Conservation (phyloP, 2,329 filamentous ascomycete genomes). For the Colletotrichum sp. region DNA sequence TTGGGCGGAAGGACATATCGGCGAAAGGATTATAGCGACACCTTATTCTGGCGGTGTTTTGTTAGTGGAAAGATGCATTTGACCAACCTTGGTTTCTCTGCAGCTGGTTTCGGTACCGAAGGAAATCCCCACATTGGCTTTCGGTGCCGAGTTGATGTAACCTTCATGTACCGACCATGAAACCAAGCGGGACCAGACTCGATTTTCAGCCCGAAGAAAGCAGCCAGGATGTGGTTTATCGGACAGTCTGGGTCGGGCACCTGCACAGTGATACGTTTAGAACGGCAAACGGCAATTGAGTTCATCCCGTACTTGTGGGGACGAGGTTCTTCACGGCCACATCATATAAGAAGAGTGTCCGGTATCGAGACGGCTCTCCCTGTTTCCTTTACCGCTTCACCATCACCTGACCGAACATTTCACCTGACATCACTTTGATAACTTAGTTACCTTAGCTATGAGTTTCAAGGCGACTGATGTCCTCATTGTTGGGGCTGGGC, state of each 20-base stretch:
- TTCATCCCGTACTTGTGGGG: not conserved
- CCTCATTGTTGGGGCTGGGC: not conserved
- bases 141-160: not conserved
- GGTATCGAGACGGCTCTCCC: not conserved
- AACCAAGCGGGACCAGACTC: not conserved
- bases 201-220: not conserved
- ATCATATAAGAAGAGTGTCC: not conserved
- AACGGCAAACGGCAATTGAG: not conserved
- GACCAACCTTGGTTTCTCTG: not conserved
- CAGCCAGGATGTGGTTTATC: not conserved
- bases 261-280: not conserved
- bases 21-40: not conserved
- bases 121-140: not conserved
- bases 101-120: not conserved
- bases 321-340: not conserved
- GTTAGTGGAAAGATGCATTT: not conserved
- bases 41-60: not conserved
- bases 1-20: not conserved
- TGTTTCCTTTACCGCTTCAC: not conserved
- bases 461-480: not conserved
- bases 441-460: not conserved
- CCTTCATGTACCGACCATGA: not conserved
- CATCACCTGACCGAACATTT: not conserved
- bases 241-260: not conserved
- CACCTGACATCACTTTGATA: not conserved